These are phyloP conservation scores for Helianthus tuberosus DNA, from an alignment of 129 eudicot species.

Conservation along the genomic window DNA sequence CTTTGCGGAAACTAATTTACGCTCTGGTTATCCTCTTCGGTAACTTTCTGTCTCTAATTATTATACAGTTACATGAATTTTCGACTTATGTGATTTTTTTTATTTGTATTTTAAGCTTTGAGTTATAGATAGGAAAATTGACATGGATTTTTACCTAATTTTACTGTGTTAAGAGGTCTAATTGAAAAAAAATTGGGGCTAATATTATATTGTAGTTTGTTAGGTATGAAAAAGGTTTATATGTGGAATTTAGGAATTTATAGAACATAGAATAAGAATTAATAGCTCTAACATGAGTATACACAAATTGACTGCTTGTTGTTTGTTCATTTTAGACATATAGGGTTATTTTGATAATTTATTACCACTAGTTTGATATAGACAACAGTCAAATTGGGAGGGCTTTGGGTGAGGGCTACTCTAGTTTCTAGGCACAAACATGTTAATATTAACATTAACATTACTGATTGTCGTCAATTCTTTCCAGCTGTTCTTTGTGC, in stretches of 20 bases:
- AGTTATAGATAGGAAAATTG: too few species aligned
- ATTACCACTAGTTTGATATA: slow-evolving; percentile 1
- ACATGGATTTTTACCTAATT: too few species aligned
- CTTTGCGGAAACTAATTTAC: slow-evolving; percentile 74
- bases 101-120: too few species aligned
- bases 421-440: slow-evolving; percentile 1
- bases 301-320: too few species aligned
- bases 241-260: too few species aligned
- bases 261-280: too few species aligned
- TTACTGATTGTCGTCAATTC: neutral
- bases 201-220: too few species aligned
- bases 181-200: too few species aligned
- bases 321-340: too few species aligned
- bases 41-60: slow-evolving; percentile 21
- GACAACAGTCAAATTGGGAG: neutral
- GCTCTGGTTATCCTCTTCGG: slow-evolving; percentile 75
- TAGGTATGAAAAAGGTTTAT: too few species aligned
- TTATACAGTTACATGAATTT: neutral
- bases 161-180: too few species aligned
- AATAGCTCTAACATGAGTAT: too few species aligned
- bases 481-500: neutral
- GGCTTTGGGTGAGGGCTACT: neutral
- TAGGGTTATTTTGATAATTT: neutral
- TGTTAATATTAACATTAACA: slow-evolving; percentile 4
- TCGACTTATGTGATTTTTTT: neutral